A percentile compares a stretch with the other conserved stretches of the same genome.
These are phyloP conservation scores for Bromus sterilis DNA, from an alignment of 176 grass and related monocot species.

Conservation along the genomic window DNA sequence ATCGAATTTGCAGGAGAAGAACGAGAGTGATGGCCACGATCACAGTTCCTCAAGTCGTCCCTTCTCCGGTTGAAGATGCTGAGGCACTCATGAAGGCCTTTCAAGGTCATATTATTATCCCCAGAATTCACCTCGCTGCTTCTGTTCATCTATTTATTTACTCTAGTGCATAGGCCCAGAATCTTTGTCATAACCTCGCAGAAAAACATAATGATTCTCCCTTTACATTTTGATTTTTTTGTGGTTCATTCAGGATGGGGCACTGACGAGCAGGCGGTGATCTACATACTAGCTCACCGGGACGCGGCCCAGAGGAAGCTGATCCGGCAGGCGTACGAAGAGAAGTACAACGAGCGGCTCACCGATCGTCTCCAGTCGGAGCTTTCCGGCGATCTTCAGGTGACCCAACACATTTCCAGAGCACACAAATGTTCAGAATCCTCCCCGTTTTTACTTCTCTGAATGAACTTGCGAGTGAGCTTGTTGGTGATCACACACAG, in stretches of 20 bases:
- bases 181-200: background rate
- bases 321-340: conserved; percentile 54
- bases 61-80: conserved; percentile 71
- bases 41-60: conserved; percentile 39
- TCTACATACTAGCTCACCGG: conserved; percentile 63
- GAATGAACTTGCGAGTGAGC: background rate
- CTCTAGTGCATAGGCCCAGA: background rate
- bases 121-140: background rate
- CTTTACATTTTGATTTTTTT: background rate
- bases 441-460: background rate
- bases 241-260: conserved; percentile 73
- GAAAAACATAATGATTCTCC: background rate
- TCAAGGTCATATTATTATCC: conserved; percentile 33
- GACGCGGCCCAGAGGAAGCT: conserved; percentile 57
- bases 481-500: conserved; percentile 30
- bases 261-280: conserved; percentile 71
- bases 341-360: conserved; percentile 50
- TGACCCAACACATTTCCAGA: background rate
- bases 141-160: background rate
- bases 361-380: conserved; percentile 67
- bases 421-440: background rate
- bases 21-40: conserved; percentile 47
- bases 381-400: conserved; percentile 75
- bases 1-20: background rate
- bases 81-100: conserved; percentile 68